Evolutionary conservation across 768 basidiomycete species (phyloP).

Genomic region (Termitomyces sp.): DNA sequence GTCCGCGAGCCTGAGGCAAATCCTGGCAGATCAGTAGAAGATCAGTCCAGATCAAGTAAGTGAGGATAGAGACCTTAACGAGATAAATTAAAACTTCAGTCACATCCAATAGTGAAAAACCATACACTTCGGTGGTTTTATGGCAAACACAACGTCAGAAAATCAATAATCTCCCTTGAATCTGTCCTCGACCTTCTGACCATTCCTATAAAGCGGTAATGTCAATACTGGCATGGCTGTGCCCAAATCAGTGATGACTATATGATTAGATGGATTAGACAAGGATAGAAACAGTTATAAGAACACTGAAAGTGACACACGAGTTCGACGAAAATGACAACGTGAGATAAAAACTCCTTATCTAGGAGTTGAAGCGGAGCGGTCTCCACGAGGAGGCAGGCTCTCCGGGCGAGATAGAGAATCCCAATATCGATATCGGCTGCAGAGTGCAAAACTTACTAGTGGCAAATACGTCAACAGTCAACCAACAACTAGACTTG

Average conservation of each 20-base stretch:
- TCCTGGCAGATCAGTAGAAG: background rate
- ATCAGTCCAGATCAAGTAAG: background rate
- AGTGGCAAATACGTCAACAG: background rate
- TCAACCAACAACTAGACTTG: background rate
- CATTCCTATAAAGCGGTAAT: too few species aligned
- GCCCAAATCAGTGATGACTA: too few species aligned
- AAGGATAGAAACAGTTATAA: background rate
- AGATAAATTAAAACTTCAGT: constrained; percentile 2
- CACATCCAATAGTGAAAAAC: background rate
- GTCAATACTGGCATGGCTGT: too few species aligned
- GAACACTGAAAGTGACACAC: too few species aligned
- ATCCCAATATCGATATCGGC: background rate
- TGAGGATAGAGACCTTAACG: background rate
- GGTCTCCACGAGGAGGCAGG: background rate
- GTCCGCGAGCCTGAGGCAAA: background rate
- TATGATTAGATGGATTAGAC: background rate
- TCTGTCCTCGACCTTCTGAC: too few species aligned
- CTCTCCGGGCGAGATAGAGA: background rate
- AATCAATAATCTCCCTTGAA: background rate
- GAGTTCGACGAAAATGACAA: too few species aligned
- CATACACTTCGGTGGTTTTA: background rate
- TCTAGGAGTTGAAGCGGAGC: background rate
- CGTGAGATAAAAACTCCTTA: background rate
- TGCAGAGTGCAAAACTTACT: too few species aligned
- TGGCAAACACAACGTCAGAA: background rate